Conservation (phyloP, 148 eudicot genomes). For the Nepenthes gracilis region DNA sequence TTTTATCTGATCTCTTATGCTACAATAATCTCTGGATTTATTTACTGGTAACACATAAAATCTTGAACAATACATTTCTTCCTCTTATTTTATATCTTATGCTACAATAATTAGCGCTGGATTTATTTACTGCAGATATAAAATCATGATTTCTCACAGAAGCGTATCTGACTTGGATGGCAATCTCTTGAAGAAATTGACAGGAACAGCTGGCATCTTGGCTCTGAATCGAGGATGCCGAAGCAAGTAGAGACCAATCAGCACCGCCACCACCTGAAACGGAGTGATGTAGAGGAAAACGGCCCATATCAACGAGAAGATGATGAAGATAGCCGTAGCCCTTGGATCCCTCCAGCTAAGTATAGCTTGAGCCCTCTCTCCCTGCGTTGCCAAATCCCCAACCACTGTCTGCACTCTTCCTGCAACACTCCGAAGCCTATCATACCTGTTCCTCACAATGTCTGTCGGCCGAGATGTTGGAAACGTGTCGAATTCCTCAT, state of each 20-base stretch:
- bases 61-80: neutral
- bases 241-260: conserved; percentile 56
- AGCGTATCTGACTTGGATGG: conserved; percentile 78
- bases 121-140: neutral
- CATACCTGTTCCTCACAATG: conserved; percentile 63
- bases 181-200: conserved; percentile 88
- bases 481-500: conserved; percentile 85
- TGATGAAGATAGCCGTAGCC: conserved; percentile 75
- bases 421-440: conserved; percentile 63
- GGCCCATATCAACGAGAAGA: conserved; percentile 59
- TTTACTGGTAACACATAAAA: no score
- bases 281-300: conserved; percentile 81
- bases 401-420: conserved; percentile 73
- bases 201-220: conserved; percentile 82
- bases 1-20: no score
- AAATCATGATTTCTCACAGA: conserved; percentile 14
- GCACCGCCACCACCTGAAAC: conserved; percentile 66
- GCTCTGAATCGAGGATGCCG: conserved; percentile 83
- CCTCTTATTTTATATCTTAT: neutral
- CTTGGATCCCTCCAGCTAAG: conserved; percentile 94
- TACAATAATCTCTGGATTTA: no score
- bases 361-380: conserved; percentile 67
- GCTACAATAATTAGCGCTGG: neutral
- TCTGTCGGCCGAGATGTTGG: conserved; percentile 62
- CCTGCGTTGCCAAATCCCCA: conserved; percentile 86